Percentiles rank a stretch among this genome's conserved stretches.
These are phyloP conservation scores for Coemansia sp. DNA, from an alignment of 192 early-diverging fungal genomes.

Conservation along the genomic window DNA sequence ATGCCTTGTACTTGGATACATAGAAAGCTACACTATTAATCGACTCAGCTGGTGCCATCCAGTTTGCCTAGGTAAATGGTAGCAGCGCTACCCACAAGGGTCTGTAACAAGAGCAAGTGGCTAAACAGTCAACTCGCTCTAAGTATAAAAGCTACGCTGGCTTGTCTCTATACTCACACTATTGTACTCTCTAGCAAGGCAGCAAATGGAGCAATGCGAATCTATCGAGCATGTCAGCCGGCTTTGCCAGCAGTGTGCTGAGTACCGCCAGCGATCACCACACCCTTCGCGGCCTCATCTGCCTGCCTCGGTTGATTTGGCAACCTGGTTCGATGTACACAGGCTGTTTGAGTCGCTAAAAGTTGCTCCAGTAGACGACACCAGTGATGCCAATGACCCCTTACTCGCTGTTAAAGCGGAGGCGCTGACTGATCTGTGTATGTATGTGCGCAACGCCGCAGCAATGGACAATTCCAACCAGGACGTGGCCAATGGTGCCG, in stretches of 20 bases:
- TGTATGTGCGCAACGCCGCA: conserved; percentile 39
- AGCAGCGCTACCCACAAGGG: background rate
- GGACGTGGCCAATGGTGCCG: background rate
- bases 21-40: conserved; percentile 15
- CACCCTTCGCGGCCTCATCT: conserved; percentile 40
- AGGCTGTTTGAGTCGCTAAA: conserved; percentile 10
- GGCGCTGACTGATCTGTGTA: conserved; percentile 24
- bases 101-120: background rate
- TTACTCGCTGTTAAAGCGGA: background rate
- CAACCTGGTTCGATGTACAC: conserved; percentile 12
- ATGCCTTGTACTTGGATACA: conserved; percentile 16
- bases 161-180: background rate
- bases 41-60: background rate
- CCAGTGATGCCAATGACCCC: background rate
- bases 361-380: background rate
- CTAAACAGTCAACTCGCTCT: background rate
- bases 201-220: background rate
- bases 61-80: background rate
- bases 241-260: conserved; percentile 15
- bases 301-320: conserved; percentile 1
- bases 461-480: conserved; percentile 39
- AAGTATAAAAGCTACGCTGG: background rate
- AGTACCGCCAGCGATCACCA: conserved; percentile 17
- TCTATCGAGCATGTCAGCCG: background rate
- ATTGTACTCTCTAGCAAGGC: background rate